A percentile compares a stretch with the other conserved stretches of the same genome.
Conservation (phyloP, 148 eudicot species). For the Cornus florida region DNA sequence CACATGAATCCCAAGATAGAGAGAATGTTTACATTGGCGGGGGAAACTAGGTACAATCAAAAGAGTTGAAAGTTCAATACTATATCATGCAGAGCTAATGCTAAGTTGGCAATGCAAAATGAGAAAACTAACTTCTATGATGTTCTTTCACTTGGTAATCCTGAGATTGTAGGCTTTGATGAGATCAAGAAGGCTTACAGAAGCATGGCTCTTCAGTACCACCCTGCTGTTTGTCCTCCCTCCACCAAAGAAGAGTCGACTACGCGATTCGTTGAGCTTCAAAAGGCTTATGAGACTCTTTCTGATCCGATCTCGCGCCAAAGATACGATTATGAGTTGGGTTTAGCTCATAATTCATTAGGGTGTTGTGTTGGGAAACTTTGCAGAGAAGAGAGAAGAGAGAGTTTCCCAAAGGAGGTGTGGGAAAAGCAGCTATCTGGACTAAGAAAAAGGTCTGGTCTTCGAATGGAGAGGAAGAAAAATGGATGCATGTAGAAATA, state of each 20-base stretch:
- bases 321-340: constrained; percentile 28
- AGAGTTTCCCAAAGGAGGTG: constrained; percentile 19
- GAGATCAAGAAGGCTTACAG: constrained; percentile 42
- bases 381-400: not conserved
- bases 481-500: not conserved
- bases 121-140: constrained; percentile 24
- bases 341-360: constrained; percentile 9
- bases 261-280: constrained; percentile 27
- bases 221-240: constrained; percentile 35
- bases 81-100: constrained; percentile 14
- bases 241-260: constrained; percentile 32
- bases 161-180: constrained; percentile 19
- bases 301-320: constrained; percentile 27
- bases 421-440: constrained; percentile 38
- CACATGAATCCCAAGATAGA: not conserved
- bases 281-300: constrained; percentile 32
- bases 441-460: constrained; percentile 16
- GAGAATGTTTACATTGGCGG: not conserved
- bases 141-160: constrained; percentile 23
- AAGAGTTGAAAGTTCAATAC: not conserved
- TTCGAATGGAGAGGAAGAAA: constrained; percentile 18
- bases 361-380: not conserved
- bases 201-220: constrained; percentile 25
- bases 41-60: not conserved
- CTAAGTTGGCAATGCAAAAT: constrained; percentile 7